These are phyloP conservation scores for Leishmania guyanensis DNA, from an alignment of 208 protist genomes.

Conservation along the genomic window DNA sequence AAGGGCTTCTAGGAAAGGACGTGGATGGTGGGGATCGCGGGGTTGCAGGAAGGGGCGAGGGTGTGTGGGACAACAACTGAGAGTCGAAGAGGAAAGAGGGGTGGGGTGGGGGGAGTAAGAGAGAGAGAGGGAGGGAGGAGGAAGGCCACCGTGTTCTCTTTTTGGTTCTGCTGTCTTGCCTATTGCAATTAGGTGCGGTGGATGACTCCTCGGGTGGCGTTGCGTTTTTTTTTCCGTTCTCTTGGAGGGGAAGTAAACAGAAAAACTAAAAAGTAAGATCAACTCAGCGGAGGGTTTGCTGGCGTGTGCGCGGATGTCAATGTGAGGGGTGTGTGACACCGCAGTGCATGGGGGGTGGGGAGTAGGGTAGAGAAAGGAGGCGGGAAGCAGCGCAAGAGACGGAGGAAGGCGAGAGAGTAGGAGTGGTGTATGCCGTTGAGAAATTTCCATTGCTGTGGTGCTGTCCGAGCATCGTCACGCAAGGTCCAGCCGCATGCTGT, in stretches of 20 bases:
- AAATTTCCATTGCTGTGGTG: background rate
- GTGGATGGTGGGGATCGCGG: background rate
- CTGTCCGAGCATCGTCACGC: background rate
- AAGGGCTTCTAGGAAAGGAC: background rate
- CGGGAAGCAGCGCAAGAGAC: background rate
- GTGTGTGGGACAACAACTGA: background rate
- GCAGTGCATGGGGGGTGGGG: background rate
- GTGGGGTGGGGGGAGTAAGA: background rate
- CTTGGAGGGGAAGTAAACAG: too few species aligned
- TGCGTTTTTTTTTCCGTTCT: slow-evolving; percentile 15
- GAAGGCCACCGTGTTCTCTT: background rate
- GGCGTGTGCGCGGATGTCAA: background rate
- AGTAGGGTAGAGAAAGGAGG: background rate
- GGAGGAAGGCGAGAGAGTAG: background rate
- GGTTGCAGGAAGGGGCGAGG: too few species aligned
- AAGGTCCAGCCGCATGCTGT: background rate
- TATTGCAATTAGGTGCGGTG: background rate
- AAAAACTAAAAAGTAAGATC: too few species aligned
- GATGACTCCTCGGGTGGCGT: slow-evolving; percentile 12
- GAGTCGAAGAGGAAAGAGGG: background rate
- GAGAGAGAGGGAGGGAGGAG: background rate
- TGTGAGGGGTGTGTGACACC: background rate
- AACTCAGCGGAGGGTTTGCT: background rate
- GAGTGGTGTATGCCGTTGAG: background rate
- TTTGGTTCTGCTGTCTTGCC: background rate